Base-by-base conservation (phyloP, 441 rosid species). In the Pelargonium australe region DNA sequence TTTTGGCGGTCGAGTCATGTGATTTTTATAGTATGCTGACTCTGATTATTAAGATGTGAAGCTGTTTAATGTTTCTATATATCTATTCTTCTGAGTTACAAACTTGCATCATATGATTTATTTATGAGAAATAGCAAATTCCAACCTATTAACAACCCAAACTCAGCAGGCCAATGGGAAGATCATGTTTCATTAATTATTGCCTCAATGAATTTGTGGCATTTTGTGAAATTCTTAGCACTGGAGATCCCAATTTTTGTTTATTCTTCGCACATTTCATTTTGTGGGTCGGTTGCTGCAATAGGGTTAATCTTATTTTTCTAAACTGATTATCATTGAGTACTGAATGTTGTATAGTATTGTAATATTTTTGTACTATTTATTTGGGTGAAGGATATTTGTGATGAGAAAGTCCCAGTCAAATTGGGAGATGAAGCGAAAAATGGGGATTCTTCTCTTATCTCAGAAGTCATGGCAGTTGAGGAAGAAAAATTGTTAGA, bases 401-500 rank as follows among this genome's bases (percentile, higher is more conserved):
- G 88, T 78, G 68, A 85, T 23, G 85, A 71, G 44, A 73, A 71
- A 51, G 41, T 49, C 34, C 82, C 12, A 44, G 53, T 66, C 5
- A 72, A 71, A 34, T 64, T 79, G 69, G 89, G 81, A 73, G 84
- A 80, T 68, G 47, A 70, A 19, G 86, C 78, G 2, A 79, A 85
- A 69, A 82, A 73, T 80, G 90, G 83, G 66, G 96, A 86, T 70
- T 60, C 86, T 0, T 70, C 85, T 72, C 86, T 80, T 60, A 57
- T 91, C 44, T 79, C 90, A 34, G 79, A 72, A 68, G 72, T 70
- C 66, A 91, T 95, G 86, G 76, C 76, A 17, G 79, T 83, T 76
- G 96, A 88, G 81, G 99, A 94, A 75, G 86, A 80, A 63, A 77
- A 85, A 68, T 77, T 94, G 41, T 68, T 82, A 44, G 85, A 83